phyloP scores from a whole-genome alignment of 345 rosid genomes.

The Gossypium thurberi region DNA sequence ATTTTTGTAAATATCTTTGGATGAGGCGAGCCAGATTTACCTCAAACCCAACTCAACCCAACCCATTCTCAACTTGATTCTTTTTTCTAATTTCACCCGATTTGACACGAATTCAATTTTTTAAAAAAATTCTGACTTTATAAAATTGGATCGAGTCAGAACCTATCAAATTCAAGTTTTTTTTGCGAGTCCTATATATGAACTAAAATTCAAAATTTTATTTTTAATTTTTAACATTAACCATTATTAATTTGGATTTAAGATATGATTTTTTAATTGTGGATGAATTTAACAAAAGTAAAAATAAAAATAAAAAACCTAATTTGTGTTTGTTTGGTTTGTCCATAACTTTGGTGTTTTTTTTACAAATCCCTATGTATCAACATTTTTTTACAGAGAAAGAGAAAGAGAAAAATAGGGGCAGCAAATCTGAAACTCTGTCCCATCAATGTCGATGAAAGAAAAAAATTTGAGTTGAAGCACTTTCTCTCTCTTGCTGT shows the following conservation, averaged over 20 bases:
- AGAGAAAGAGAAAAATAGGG: background rate
- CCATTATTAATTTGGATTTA: no score
- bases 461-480: background rate
- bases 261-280: no score
- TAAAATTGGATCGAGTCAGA: fast-evolving
- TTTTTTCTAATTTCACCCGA: no score
- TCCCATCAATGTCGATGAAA: background rate
- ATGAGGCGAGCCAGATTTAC: no score
- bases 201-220: no score
- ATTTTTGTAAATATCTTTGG: no score
- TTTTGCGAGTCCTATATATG: no score
- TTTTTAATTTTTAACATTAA: no score
- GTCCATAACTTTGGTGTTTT: background rate
- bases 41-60: fast-evolving
- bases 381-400: background rate
- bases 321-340: background rate
- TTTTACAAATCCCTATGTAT: slow-evolving; percentile 15
- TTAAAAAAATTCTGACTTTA: fast-evolving
- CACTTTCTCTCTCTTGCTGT: slow-evolving; percentile 9
- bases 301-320: no score
- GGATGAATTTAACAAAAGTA: no score
- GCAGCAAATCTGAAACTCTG: slow-evolving; percentile 10
- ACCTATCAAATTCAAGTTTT: no score
- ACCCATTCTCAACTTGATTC: no score
- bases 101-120: fast-evolving